phyloP scores from a whole-genome alignment of 2,329 filamentous ascomycete species.

The Beauveria sp. region DNA sequence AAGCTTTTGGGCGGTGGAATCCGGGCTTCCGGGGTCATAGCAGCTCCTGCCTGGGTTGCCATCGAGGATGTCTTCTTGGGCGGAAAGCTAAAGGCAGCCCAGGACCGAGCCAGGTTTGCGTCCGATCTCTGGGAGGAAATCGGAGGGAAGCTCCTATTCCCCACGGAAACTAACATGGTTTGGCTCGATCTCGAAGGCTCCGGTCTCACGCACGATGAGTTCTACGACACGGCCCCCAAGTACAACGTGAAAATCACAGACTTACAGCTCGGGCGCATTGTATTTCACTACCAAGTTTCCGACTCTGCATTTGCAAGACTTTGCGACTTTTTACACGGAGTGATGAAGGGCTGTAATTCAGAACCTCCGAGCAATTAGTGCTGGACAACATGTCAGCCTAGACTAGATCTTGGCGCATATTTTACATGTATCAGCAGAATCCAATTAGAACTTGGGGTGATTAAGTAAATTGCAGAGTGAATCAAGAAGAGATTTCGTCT shows the following conservation, averaged over 20 bases:
- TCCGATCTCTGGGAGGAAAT: not conserved
- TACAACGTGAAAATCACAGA: not conserved
- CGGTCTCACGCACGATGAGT: not conserved
- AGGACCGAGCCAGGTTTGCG: not conserved
- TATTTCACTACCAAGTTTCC: not conserved
- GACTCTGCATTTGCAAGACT: not conserved
- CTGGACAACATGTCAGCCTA: too few relatives aligned
- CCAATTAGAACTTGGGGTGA: too few relatives aligned
- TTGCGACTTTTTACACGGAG: not conserved
- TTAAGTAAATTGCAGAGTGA: too few relatives aligned
- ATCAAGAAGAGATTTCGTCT: too few relatives aligned
- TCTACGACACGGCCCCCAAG: not conserved
- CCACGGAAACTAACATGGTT: not conserved
- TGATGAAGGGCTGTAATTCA: too few relatives aligned
- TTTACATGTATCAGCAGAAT: too few relatives aligned
- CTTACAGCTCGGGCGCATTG: not conserved
- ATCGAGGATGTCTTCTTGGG: conserved; percentile 26
- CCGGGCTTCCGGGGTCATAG: conserved; percentile 62
- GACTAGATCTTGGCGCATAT: too few relatives aligned
- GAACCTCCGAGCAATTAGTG: too few relatives aligned
- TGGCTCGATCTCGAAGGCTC: not conserved
- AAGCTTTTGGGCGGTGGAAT: conserved; percentile 70
- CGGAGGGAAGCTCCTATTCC: not conserved
- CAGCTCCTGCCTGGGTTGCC: conserved; percentile 59
- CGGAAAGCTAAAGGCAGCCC: not conserved